Evolutionary conservation across 1,139 yeast species (phyloP).

Genomic region (Pichia sp.): DNA sequence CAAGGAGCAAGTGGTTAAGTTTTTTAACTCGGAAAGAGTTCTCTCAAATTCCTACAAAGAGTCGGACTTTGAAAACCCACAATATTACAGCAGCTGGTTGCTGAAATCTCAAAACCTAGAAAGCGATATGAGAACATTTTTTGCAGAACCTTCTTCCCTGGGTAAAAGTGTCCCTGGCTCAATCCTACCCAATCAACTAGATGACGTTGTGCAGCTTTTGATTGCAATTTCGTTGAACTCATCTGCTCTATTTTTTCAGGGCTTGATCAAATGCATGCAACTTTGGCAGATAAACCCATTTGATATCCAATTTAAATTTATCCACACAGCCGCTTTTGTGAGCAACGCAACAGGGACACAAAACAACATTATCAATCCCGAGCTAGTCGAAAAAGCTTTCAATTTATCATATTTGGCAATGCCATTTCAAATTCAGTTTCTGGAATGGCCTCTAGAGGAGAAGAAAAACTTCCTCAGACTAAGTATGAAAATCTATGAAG

Average conservation of each 20-base stretch:
- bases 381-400: conserved; percentile 21
- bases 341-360: not conserved
- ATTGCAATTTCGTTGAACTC: conserved; percentile 20
- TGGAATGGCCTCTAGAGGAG: conserved; percentile 28
- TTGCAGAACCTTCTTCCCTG: conserved; percentile 4
- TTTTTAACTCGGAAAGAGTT: conserved; percentile 15
- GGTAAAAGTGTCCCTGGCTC: not conserved
- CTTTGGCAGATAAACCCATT: conserved; percentile 32
- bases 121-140: conserved; percentile 9
- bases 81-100: conserved; percentile 24
- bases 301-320: conserved; percentile 19
- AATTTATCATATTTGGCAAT: conserved; percentile 24
- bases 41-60: conserved; percentile 16
- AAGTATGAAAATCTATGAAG: conserved; percentile 17
- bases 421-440: conserved; percentile 23
- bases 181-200: conserved; percentile 15
- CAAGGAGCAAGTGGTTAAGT: conserved; percentile 20
- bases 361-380: conserved; percentile 17
- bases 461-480: conserved; percentile 12
- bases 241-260: conserved; percentile 23
- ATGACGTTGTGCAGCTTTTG: conserved; percentile 12
- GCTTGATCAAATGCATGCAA: conserved; percentile 26
- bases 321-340: conserved; percentile 9
- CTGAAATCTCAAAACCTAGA: conserved; percentile 18
- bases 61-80: conserved; percentile 22